A percentile compares a stretch with the other conserved stretches of the same genome.
phyloP scores from a whole-genome alignment of 768 basidiomycete genomes.

The Pholiota microspora region DNA sequence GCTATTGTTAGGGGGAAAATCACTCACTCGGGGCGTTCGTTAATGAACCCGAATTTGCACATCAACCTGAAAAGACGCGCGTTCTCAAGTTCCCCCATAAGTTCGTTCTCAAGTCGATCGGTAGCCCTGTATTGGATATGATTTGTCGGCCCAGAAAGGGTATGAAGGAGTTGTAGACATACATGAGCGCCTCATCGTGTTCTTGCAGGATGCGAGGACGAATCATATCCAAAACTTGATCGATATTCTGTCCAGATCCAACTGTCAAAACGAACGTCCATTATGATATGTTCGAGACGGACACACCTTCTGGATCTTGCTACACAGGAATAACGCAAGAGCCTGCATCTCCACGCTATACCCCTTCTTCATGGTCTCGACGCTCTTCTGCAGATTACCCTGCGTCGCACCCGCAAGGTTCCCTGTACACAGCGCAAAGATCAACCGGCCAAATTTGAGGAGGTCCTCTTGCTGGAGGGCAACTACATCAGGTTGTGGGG shows the following conservation, averaged over 20 bases:
- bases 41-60: constrained; percentile 97
- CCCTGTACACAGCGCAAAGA: constrained; percentile 77
- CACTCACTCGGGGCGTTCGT: constrained; percentile 96
- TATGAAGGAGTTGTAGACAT: constrained; percentile 21
- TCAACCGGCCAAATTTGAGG: constrained; percentile 77
- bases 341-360: constrained; percentile 87
- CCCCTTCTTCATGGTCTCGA: constrained; percentile 68
- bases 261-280: too few relatives aligned
- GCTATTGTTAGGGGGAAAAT: too few relatives aligned
- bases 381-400: constrained; percentile 64
- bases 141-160: neutral
- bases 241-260: constrained; percentile 52
- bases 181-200: constrained; percentile 83
- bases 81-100: constrained; percentile 91
- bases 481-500: constrained; percentile 51
- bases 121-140: constrained; percentile 50
- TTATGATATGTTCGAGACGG: neutral
- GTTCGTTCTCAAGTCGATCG: constrained; percentile 80
- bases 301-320: constrained; percentile 68
- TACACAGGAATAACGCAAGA: constrained; percentile 71
- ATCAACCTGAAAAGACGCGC: constrained; percentile 85
- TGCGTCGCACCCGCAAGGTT: constrained; percentile 57
- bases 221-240: constrained; percentile 80
- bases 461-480: constrained; percentile 86
- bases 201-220: constrained; percentile 71